Base-by-base conservation (phyloP, 2,329 filamentous ascomycete species). In the Alternaria brassicae region DNA sequence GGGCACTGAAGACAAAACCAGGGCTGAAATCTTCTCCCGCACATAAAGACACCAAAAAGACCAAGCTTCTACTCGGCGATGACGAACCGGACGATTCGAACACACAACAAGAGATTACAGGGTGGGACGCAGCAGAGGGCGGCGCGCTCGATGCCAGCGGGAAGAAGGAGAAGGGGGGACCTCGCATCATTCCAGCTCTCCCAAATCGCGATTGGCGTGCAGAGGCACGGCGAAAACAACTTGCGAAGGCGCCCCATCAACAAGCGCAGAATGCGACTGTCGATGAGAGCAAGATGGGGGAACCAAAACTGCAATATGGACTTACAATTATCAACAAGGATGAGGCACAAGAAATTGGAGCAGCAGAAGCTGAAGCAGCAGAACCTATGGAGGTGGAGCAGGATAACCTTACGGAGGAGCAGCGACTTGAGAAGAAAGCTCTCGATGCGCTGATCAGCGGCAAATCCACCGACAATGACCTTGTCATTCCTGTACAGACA, bases 151-250 rank as follows among this genome's bases (percentile, higher is more conserved):
- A 75, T 34, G 56, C 68, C 28, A 66, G 63, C 42, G 70, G 67
- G n/a, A 71, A 68, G 30, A 77, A 79, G 53, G 77, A 75, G 57
- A 75, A 76, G 27, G 74, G 79, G 41, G 82, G 68, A 25, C 80
- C 81, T 7, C 80, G 87, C 42, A 79, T 91, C 17, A 91, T 92
- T 64, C 79, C 82, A 28, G 79, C 79, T 37, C 81, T 85, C 68
- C 78, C 80, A 63, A 91, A 90, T 75, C 81, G 84, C 53, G 85
- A 90, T 78, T 89, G 87, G 88, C 82, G 84, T 68, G 81, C 83
- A 58, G 85, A 88, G 40, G 67, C 66, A 61, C 81, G 80, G 62
- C 82, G 82, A 61, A 79, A 79, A 84, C 65, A 87, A 82, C 75
- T 88, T 86, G 72, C 74, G 85, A 13, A 78, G 89, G n/a, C 87